A percentile compares a stretch with the other conserved stretches of the same genome.
phyloP scores from a whole-genome alignment of 257 asterid species.

The Solanum tarijense region DNA sequence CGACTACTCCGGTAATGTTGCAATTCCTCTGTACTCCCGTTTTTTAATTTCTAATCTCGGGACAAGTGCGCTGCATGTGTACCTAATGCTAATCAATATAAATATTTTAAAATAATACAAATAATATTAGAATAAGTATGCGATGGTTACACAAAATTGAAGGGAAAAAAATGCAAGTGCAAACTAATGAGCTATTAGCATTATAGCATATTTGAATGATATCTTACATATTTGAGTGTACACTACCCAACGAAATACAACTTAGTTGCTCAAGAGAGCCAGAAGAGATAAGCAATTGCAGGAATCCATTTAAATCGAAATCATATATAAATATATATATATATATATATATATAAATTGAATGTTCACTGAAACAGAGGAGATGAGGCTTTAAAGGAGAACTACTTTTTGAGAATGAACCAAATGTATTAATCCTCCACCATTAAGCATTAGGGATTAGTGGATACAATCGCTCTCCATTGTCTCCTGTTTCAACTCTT shows the following conservation, averaged over 20 bases:
- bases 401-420: not conserved
- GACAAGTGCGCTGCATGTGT: not conserved
- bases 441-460: not conserved
- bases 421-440: not conserved
- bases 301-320: not conserved
- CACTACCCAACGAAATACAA: not conserved
- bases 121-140: not conserved
- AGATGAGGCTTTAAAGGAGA: not conserved
- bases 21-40: not conserved
- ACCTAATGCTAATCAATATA: not conserved
- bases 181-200: not conserved
- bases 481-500: not conserved
- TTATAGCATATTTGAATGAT: not conserved
- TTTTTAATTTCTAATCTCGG: not conserved
- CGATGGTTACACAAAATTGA: not conserved
- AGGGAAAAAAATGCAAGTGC: not conserved
- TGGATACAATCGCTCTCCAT: not conserved
- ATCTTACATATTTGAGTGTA: not conserved
- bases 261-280: not conserved
- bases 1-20: constrained; percentile 65
- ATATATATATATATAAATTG: not conserved
- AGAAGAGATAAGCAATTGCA: not conserved
- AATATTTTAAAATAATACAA: not conserved
- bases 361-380: not conserved
- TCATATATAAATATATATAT: not conserved